Percentiles rank a stretch among this genome's conserved stretches.
Conservation (phyloP, 2,329 filamentous ascomycete genomes). For the Didymella pomorum region DNA sequence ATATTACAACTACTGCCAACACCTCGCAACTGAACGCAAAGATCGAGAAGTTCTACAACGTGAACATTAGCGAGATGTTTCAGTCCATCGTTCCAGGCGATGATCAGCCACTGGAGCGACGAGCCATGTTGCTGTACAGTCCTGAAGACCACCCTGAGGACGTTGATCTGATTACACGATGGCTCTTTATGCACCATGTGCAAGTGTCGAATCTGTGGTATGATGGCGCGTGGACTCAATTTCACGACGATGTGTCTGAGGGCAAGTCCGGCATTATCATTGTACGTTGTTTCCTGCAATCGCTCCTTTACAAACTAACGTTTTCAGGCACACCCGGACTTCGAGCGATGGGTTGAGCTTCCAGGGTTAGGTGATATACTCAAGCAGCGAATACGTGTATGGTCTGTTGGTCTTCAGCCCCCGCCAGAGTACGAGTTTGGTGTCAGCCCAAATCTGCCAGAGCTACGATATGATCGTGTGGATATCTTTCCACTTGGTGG, state of each 20-base stretch:
- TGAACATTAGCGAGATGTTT: slow-evolving; percentile 40
- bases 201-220: slow-evolving; percentile 36
- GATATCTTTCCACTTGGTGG: slow-evolving; percentile 51
- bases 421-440: slow-evolving; percentile 26
- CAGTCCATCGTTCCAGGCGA: slow-evolving; percentile 15
- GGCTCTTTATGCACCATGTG: slow-evolving; percentile 43
- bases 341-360: slow-evolving; percentile 42
- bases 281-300: slow-evolving; percentile 20
- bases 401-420: slow-evolving; percentile 45
- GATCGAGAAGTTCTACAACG: slow-evolving; percentile 29
- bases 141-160: slow-evolving; percentile 40
- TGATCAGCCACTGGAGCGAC: slow-evolving; percentile 25
- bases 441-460: slow-evolving; percentile 24
- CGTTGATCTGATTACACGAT: slow-evolving; percentile 42
- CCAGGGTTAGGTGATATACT: slow-evolving; percentile 46
- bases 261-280: slow-evolving; percentile 41
- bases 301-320: slow-evolving; percentile 15
- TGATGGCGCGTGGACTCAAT: slow-evolving; percentile 38
- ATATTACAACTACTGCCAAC: neutral
- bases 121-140: slow-evolving; percentile 42
- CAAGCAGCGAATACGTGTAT: slow-evolving; percentile 38
- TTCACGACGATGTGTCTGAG: slow-evolving; percentile 28
- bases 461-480: slow-evolving; percentile 34
- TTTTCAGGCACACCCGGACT: slow-evolving; percentile 41
- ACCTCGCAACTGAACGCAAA: slow-evolving; percentile 25